Evolutionary conservation across 2,329 filamentous ascomycete genomes (phyloP).

Genomic region (Helotiales sp.): DNA sequence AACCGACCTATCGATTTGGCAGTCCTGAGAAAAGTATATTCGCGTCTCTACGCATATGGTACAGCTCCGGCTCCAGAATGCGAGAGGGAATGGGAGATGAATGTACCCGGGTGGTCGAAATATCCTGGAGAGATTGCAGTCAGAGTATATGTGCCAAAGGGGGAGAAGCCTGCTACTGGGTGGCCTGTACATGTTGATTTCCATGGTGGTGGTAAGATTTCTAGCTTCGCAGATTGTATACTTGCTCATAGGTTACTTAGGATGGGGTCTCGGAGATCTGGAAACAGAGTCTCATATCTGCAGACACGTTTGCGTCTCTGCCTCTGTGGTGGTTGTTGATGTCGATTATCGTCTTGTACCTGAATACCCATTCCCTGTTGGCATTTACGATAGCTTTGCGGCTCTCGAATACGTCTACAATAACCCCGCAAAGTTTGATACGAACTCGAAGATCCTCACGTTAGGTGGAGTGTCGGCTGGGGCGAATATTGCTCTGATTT

Average conservation of each 20-base stretch:
- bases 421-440: conserved; percentile 37
- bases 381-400: conserved; percentile 48
- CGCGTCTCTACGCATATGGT: conserved; percentile 45
- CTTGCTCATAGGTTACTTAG: too few species aligned
- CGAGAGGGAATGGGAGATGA: too few species aligned
- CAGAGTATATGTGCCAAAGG: too few species aligned
- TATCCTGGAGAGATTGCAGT: too few species aligned
- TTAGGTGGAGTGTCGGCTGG: conserved; percentile 49
- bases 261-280: conserved; percentile 50
- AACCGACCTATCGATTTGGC: conserved; percentile 42
- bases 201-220: too few species aligned
- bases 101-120: too few species aligned
- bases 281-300: conserved; percentile 51
- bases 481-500: conserved; percentile 40
- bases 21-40: conserved; percentile 43
- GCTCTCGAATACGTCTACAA: conserved; percentile 43
- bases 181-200: too few species aligned
- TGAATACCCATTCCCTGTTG: conserved; percentile 49
- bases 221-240: too few species aligned
- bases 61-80: too few species aligned
- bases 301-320: conserved; percentile 45
- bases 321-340: conserved; percentile 48
- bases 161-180: too few species aligned
- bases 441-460: too few species aligned
- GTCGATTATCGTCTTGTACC: conserved; percentile 54